Conservation (phyloP, 2,329 filamentous ascomycete species). For the Penicillium rolfsii region DNA sequence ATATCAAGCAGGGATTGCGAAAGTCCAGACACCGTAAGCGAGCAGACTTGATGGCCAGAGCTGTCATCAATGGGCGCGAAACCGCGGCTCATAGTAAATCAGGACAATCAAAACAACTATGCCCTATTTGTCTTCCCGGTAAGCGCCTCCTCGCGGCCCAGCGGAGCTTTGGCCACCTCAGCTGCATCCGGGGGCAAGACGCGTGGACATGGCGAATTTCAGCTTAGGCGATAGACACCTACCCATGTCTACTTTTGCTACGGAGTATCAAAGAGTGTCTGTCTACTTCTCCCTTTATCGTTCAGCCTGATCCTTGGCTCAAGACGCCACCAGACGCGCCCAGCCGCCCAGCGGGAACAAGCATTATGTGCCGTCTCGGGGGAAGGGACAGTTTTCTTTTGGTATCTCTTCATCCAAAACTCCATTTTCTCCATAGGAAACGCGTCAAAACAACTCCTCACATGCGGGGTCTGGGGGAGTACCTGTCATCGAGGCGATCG, state of each 20-base stretch:
- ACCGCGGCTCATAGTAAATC: background rate
- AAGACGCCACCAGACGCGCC: constrained; percentile 4
- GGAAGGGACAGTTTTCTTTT: background rate
- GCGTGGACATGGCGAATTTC: background rate
- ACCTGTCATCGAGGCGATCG: background rate
- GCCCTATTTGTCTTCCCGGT: background rate
- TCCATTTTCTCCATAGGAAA: background rate
- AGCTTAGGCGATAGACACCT: background rate
- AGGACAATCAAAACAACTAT: background rate
- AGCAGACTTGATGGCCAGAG: background rate
- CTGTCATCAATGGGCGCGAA: background rate
- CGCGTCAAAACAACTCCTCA: background rate
- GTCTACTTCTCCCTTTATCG: background rate
- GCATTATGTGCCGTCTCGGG: constrained; percentile 6
- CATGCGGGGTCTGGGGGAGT: constrained; percentile 5
- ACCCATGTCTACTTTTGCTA: background rate
- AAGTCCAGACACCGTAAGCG: background rate
- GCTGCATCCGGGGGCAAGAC: background rate
- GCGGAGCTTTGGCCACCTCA: background rate
- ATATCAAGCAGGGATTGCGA: background rate
- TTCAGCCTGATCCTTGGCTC: background rate
- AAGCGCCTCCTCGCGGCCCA: background rate
- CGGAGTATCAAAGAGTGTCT: background rate
- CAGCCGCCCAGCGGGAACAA: constrained; percentile 17
- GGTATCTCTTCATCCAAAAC: background rate